Base-by-base conservation (phyloP, 2,329 filamentous ascomycete species). In the Furcasterigmium sp. region DNA sequence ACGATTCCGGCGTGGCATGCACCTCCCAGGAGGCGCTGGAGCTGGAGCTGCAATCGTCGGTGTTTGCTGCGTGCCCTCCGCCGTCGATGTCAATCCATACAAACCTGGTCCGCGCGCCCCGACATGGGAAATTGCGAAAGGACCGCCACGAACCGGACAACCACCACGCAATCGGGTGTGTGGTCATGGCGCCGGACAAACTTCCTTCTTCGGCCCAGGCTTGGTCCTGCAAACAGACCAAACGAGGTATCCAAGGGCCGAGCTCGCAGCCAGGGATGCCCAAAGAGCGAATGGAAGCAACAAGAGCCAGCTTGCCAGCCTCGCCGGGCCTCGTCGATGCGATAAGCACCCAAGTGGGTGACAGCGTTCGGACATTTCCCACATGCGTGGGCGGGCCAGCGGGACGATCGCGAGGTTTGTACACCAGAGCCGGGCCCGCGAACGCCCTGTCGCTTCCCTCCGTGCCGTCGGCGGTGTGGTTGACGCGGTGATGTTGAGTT, bases 401-500 rank as follows among this genome's bases (percentile, higher is more conserved):
- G 55, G 55, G 56, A 58, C 50, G 53, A 57, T 57, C 53, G 56
- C 51, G 48, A 49, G n/a, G 29, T 14, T 17, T 26, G 23, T 26
- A 7, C 23, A 7, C 23, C 23, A 26, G 23, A 26, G 23, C 23
- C 23, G 23, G 23, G n/a, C n/a, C n/a, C n/a, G n/a, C n/a, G n/a
- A n/a, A n/a, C n/a, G n/a, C n/a, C n/a, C n/a, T n/a, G n/a, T n/a
- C n/a, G n/a, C n/a, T n/a, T n/a, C n/a, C n/a, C n/a, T n/a, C n/a
- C n/a, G n/a, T n/a, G n/a, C n/a, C 23, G 23, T 11, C 7, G 23
- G 7, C 23, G 23, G 7, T 26, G 23, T 17, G n/a, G 32, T 35
- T 35, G 32, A 18, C 32, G 15, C 32, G 32, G 32, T 18, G 32
- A 35, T 35, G 32, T 35, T 17, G 32, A 10, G 32, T 35, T 35